These are phyloP conservation scores for Mucor indicus DNA, from an alignment of 371 early-diverging fungal species.

Conservation along the genomic window DNA sequence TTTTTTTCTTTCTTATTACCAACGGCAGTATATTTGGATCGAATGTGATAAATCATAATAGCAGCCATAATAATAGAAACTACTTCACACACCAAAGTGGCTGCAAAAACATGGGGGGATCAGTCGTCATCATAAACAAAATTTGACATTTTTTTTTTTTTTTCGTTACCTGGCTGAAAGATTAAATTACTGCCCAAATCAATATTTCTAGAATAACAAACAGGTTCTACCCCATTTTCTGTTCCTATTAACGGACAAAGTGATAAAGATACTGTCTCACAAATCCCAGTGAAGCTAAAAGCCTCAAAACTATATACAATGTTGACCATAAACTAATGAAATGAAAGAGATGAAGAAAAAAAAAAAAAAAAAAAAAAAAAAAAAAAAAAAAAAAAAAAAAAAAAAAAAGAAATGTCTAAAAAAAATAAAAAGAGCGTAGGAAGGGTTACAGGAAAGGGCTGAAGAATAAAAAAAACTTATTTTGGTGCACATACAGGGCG, in stretches of 20 bases:
- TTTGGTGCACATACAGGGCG: too few relatives aligned
- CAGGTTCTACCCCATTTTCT: conserved; percentile 74
- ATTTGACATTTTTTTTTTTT: neutral
- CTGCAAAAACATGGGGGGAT: conserved; percentile 25
- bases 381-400: too few relatives aligned
- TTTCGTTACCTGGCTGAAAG: conserved; percentile 81
- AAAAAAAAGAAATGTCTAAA: too few relatives aligned
- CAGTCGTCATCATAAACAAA: conserved; percentile 1
- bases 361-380: too few relatives aligned
- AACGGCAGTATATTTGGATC: conserved; percentile 89
- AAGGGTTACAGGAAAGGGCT: too few relatives aligned
- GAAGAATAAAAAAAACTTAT: too few relatives aligned
- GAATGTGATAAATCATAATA: conserved; percentile 90
- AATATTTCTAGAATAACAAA: conserved; percentile 90
- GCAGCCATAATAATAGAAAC: conserved; percentile 82
- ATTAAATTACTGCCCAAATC: conserved; percentile 72
- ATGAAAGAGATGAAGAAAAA: too few relatives aligned
- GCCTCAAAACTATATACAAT: conserved; percentile 28
- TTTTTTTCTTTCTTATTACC: conserved; percentile 45
- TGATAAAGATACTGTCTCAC: conserved; percentile 76
- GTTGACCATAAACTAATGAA: neutral
- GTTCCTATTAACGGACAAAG: conserved; percentile 86
- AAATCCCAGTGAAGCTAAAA: conserved; percentile 77
- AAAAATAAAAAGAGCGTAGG: too few relatives aligned
- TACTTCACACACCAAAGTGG: conserved; percentile 73